A percentile compares a stretch with the other conserved stretches of the same genome.
These are phyloP conservation scores for Neolentinus lepideus DNA, from an alignment of 1,284 basidiomycete genomes.

Conservation along the genomic window DNA sequence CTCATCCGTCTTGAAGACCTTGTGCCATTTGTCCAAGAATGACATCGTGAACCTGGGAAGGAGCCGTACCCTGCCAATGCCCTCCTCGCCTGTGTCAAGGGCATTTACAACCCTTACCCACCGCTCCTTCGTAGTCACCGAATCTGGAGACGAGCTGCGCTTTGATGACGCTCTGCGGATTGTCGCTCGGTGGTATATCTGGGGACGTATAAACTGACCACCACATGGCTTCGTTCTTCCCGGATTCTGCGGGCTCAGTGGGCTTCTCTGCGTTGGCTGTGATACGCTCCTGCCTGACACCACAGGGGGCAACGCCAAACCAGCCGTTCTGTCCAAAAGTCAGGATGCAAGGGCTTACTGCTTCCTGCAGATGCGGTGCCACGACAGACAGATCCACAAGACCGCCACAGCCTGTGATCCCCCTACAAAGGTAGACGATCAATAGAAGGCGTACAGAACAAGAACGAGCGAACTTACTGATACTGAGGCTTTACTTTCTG, in stretches of 20 bases:
- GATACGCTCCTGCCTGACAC: slow-evolving; percentile 7
- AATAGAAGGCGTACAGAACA: background rate
- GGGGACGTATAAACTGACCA: slow-evolving; percentile 30
- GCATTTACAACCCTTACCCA: slow-evolving; percentile 18
- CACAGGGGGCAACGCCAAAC: slow-evolving; percentile 25
- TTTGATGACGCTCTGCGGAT: slow-evolving; percentile 18
- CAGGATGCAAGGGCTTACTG: slow-evolving; percentile 23
- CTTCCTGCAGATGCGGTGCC: slow-evolving; percentile 14
- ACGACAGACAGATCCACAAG: slow-evolving; percentile 25
- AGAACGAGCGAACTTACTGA: slow-evolving; percentile 18
- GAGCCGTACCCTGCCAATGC: slow-evolving; percentile 13
- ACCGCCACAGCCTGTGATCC: slow-evolving; percentile 27
- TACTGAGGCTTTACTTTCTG: slow-evolving; percentile 22
- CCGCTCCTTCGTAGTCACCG: background rate
- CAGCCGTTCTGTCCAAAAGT: slow-evolving; percentile 28
- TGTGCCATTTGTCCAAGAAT: slow-evolving; percentile 22
- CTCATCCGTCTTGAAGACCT: too few species aligned
- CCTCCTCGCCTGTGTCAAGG: slow-evolving; percentile 3
- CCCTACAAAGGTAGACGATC: slow-evolving; percentile 13
- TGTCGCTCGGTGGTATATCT: slow-evolving; percentile 16
- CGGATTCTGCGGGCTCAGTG: background rate
- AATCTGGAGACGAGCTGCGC: slow-evolving; percentile 21
- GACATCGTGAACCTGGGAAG: slow-evolving; percentile 27
- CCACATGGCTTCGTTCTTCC: slow-evolving; percentile 20
- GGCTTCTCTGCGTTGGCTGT: too few species aligned